These are phyloP conservation scores for Lipomyces lipofer DNA, from an alignment of 805 yeast genomes.

Conservation along the genomic window DNA sequence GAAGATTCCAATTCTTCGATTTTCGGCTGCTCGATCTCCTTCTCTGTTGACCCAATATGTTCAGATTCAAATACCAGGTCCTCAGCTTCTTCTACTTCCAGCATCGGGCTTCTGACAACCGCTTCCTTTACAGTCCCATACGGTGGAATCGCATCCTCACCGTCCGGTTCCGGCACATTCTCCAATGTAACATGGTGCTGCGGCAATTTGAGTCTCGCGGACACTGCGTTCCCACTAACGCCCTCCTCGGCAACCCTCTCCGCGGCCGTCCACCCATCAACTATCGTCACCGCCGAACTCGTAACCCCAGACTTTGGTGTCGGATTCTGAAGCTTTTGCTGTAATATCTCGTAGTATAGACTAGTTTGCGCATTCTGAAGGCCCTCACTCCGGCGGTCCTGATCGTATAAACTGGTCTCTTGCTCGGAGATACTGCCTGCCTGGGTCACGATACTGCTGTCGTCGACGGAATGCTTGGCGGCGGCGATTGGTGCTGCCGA, in stretches of 20 bases:
- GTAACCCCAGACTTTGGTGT: slow-evolving; percentile 1
- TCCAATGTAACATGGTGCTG: slow-evolving; percentile 8
- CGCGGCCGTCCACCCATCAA: neutral
- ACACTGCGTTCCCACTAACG: neutral
- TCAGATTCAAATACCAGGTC: no score
- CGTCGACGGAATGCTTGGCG: slow-evolving; percentile 8
- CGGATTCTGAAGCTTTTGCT: slow-evolving; percentile 17
- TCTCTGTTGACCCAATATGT: no score
- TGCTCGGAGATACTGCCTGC: slow-evolving; percentile 25
- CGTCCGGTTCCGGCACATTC: slow-evolving; percentile 12
- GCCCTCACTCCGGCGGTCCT: slow-evolving; percentile 13
- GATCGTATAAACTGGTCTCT: slow-evolving; percentile 2
- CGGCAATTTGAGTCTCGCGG: neutral
- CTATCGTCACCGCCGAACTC: slow-evolving; percentile 17
- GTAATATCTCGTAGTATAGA: slow-evolving; percentile 23
- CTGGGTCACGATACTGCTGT: slow-evolving; percentile 21
- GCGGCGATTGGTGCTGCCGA: neutral
- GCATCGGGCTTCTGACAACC: no score
- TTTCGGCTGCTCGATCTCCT: no score
- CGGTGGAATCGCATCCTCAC: slow-evolving; percentile 9
- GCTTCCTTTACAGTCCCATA: no score
- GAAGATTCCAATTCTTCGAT: no score
- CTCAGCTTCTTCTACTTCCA: no score
- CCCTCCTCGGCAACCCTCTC: neutral
- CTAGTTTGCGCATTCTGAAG: slow-evolving; percentile 19